These are phyloP conservation scores for Scheffersomyces spartinae DNA, from an alignment of 805 yeast species.

Conservation along the genomic window DNA sequence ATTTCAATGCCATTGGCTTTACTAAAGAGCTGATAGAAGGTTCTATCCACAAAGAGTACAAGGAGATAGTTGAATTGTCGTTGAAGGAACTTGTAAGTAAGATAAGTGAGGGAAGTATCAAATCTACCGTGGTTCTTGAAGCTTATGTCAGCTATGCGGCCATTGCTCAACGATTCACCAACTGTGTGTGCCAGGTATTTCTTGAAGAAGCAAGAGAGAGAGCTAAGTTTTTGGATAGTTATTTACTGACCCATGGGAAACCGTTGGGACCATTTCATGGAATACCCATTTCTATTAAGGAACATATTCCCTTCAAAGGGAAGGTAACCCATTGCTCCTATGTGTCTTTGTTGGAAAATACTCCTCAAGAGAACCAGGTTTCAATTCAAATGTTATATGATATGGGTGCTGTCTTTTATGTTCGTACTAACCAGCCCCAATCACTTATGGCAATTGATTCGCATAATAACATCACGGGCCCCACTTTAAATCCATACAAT, in stretches of 20 bases:
- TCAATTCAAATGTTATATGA: slow-evolving; percentile 22
- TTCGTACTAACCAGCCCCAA: slow-evolving; percentile 33
- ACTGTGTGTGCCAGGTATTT: slow-evolving; percentile 12
- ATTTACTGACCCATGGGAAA: slow-evolving; percentile 5
- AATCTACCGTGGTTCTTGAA: too few relatives aligned
- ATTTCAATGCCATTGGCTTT: too few relatives aligned
- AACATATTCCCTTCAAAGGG: slow-evolving; percentile 25
- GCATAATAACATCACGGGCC: slow-evolving; percentile 27
- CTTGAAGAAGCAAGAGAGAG: slow-evolving; percentile 9
- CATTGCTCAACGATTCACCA: slow-evolving; percentile 12
- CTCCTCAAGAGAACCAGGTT: slow-evolving; percentile 17
- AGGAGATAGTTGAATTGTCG: too few relatives aligned
- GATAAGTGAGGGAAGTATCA: too few relatives aligned
- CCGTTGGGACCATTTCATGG: slow-evolving; percentile 48
- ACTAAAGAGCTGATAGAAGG: too few relatives aligned
- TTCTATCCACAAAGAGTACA: too few relatives aligned
- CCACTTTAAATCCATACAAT: slow-evolving; percentile 27
- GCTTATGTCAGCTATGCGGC: too few relatives aligned
- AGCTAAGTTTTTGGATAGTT: slow-evolving; percentile 9
- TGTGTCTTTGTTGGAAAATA: slow-evolving; percentile 21
- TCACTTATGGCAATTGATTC: slow-evolving; percentile 34
- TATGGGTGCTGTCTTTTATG: slow-evolving; percentile 31
- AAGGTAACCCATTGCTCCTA: slow-evolving; percentile 28
- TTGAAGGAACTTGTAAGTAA: too few relatives aligned
- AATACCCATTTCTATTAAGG: slow-evolving; percentile 21